phyloP scores from a whole-genome alignment of 2,329 filamentous ascomycete species.

The Fusarium humuli region DNA sequence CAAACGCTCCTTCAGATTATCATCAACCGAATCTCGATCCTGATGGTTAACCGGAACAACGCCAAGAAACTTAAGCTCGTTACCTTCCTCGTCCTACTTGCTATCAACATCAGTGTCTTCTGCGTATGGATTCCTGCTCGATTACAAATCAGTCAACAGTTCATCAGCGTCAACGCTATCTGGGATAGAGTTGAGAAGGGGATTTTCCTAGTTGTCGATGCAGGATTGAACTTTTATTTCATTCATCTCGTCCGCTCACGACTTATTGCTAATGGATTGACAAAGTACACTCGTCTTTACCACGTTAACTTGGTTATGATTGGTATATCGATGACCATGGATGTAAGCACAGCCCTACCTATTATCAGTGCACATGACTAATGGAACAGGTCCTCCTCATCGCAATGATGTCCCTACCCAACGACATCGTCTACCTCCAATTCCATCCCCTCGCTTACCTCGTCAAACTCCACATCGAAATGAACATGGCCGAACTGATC shows the following conservation, averaged over 20 bases:
- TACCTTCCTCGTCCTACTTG: slow-evolving; percentile 58
- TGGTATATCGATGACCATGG: slow-evolving; percentile 48
- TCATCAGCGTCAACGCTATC: slow-evolving; percentile 59
- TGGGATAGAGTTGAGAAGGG: slow-evolving; percentile 67
- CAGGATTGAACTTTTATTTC: slow-evolving; percentile 63
- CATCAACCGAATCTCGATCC: slow-evolving; percentile 64
- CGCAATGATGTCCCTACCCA: slow-evolving; percentile 49
- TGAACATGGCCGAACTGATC: slow-evolving; percentile 66
- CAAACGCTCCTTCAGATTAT: slow-evolving; percentile 67
- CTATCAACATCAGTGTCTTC: slow-evolving; percentile 65
- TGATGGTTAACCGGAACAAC: slow-evolving; percentile 56
- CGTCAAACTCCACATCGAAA: slow-evolving; percentile 66
- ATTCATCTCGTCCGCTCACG: slow-evolving; percentile 60
- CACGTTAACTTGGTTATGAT: slow-evolving; percentile 51
- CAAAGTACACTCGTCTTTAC: slow-evolving; percentile 61
- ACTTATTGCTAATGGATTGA: slow-evolving; percentile 60
- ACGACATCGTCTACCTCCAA: slow-evolving; percentile 54
- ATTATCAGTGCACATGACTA: not conserved
- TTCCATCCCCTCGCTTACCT: slow-evolving; percentile 65
- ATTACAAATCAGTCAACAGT: slow-evolving; percentile 57
- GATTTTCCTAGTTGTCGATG: slow-evolving; percentile 64
- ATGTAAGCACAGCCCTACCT: slow-evolving; percentile 18
- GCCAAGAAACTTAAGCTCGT: slow-evolving; percentile 57
- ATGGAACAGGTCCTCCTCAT: slow-evolving; percentile 43
- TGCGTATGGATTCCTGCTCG: slow-evolving; percentile 66